Evolutionary conservation across 2,329 filamentous ascomycete genomes (phyloP).

Genomic region (Neoascochyta sp.): DNA sequence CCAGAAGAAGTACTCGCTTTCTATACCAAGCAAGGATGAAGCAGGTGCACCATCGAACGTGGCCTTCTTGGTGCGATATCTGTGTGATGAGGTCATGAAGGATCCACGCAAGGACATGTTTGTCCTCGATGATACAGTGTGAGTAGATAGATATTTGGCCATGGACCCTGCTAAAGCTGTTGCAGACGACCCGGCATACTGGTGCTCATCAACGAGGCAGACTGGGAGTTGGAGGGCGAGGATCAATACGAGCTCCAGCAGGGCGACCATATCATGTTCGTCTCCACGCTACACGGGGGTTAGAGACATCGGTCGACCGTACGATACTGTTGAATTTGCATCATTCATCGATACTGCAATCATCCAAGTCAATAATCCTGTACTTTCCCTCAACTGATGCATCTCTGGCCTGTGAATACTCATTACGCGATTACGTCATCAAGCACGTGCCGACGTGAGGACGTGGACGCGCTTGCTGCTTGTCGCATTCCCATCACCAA

Average conservation of each 20-base stretch:
- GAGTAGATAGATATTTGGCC: constrained; percentile 38
- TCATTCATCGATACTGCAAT: too few species aligned
- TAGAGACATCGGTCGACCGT: too few species aligned
- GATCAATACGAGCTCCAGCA: constrained; percentile 79
- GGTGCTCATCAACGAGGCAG: constrained; percentile 93
- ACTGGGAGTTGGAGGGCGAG: constrained; percentile 97
- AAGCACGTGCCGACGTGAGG: constrained; percentile 21
- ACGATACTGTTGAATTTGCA: too few species aligned
- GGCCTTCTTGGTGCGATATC: constrained; percentile 70
- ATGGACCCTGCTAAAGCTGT: constrained; percentile 13
- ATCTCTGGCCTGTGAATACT: too few species aligned
- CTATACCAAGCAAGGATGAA: constrained; percentile 61
- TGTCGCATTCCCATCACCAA: constrained; percentile 1
- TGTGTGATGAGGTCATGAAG: constrained; percentile 79
- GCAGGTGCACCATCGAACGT: constrained; percentile 64
- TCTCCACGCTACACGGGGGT: constrained; percentile 92
- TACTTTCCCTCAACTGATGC: too few species aligned
- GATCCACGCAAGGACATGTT: constrained; percentile 84
- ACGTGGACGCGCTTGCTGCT: constrained; percentile 18
- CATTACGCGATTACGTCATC: too few species aligned
- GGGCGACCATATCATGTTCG: constrained; percentile 88
- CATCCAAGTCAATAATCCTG: too few species aligned
- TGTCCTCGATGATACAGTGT: constrained; percentile 83
- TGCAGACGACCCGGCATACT: constrained; percentile 89
- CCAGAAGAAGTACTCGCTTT: constrained; percentile 67